phyloP scores from a whole-genome alignment of 331 rosid genomes.

The Phaseolus coccineus region DNA sequence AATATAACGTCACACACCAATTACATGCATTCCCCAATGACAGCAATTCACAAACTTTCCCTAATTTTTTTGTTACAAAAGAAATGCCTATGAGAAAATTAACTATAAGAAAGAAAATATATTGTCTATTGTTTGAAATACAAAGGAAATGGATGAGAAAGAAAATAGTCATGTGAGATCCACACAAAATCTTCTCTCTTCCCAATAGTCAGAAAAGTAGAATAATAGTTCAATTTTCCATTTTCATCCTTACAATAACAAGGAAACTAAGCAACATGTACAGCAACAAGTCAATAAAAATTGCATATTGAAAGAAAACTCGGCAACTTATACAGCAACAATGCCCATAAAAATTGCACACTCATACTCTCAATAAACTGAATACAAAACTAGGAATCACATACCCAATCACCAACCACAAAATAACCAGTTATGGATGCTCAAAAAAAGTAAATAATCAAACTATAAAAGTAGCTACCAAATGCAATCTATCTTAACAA shows the following conservation, averaged over 20 bases:
- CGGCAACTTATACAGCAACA: conserved; percentile 26
- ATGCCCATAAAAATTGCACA: background rate
- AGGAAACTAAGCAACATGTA: background rate
- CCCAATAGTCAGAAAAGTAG: background rate
- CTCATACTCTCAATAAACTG: no score
- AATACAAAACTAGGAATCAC: background rate
- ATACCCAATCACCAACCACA: conserved; percentile 29
- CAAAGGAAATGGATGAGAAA: background rate
- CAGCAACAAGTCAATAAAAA: conserved; percentile 29
- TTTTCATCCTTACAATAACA: background rate
- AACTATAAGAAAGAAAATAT: background rate
- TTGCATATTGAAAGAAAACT: conserved; percentile 8
- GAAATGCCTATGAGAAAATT: background rate
- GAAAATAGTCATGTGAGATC: background rate
- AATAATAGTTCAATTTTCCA: background rate
- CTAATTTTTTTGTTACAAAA: background rate
- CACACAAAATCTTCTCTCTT: background rate
- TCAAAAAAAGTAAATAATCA: background rate
- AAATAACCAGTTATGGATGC: background rate
- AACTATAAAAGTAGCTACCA: conserved; percentile 29
- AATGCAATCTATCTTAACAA: conserved; percentile 12
- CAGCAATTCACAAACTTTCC: background rate
- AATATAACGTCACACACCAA: conserved; percentile 1
- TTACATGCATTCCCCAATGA: background rate
- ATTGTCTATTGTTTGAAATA: background rate